Base-by-base conservation (phyloP, 2,329 filamentous ascomycete species). In the Hypomyces rosellus region DNA sequence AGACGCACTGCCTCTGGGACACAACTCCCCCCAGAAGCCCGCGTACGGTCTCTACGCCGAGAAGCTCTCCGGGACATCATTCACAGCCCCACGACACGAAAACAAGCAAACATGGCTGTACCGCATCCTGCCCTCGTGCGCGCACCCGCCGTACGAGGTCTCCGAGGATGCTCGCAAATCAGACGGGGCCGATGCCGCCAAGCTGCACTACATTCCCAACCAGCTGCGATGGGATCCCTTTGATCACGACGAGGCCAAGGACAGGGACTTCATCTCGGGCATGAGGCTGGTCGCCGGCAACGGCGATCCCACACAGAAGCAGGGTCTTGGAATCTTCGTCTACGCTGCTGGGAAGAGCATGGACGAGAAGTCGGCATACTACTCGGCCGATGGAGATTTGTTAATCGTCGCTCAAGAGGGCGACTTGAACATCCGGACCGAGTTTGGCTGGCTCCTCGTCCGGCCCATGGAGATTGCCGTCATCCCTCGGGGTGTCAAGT, bases 171-270 rank as follows among this genome's bases (percentile, higher is more conserved):
- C 40, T 15, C 47, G 54, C 34, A 52, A 56, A 18, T 48, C 56
- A 15, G 53, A 58, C 15, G 61, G 60, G 30, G 54, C 56, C 13
- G 59, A 55, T 15, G 57, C 54, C 25, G 49, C 55, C 55, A 64
- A 63, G 48, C 53, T 69, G 25, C 62, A 66, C 54, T 68, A 65
- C 41, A 67, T 70, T 36, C 89, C 89, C 1, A 92, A 92, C 59
- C 89, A 93, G 68, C 74, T 95, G 34, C 81, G 88, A 54, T 95
- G 89, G 89, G 84, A 89, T 59, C 87, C 77, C 1, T 90, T 91
- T 64, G 84, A 91, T 61, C 73, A 90, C 36, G 82, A 88, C 55
- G 75, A 86, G 64, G 56, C 50, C 41, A 69, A 65, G 18, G 55
- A 66, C 5, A 66, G 70, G 5, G 74, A 80, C 55, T 84, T 82